Evolutionary conservation across 352 stramenopile genomes (phyloP), one percentile per base, ranked within the genome.

Genomic region (Globisporangium cylindrosporum): DNA sequence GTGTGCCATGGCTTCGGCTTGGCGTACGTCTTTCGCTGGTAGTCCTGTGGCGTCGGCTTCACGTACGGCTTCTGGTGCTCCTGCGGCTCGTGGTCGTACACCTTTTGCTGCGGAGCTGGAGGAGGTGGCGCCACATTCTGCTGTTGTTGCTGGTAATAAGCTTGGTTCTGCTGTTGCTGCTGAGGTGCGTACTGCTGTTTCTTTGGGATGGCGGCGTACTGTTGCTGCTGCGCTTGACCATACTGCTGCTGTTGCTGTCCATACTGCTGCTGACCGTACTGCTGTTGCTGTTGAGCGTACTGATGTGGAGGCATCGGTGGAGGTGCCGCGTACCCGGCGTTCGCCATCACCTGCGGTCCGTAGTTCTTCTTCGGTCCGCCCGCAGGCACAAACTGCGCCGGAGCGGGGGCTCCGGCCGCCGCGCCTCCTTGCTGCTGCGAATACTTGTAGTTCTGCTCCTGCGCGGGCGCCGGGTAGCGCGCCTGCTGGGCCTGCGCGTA

Each of bases 401-500:
- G 62, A 5, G 62, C 32, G 25, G 60, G 56, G 8, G 62, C 32
- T 27, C 70, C 25, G 27, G 73, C 51, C 38, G 48, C 57, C 63
- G 64, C 34, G 0, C n/a, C 67, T 20, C 67, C 72, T 64, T 66
- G 67, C 61, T 72, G 76, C 65, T 82, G 83, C 43, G 70, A 73
- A 63, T 77, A 78, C 34, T 72, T 72, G 67, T 68, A 71, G 38
- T 51, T 41, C 43, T 62, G 67, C 38, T 67, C 53, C 56, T 71
- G 68, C 7, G 69, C 55, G 9, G 67, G 66, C 43, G 63, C 34
- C 29, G 75, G 75, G 61, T 75, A 77, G 18, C 73, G 76, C 43
- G 67, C 72, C 59, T 85, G 78, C 62, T 82, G 75, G 9, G 78
- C 73, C 57, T 88, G 80, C 38, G 79, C 77, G 38, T 89, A 84